Base-by-base conservation (phyloP, 306 rosid species). In the Castanea sativa region DNA sequence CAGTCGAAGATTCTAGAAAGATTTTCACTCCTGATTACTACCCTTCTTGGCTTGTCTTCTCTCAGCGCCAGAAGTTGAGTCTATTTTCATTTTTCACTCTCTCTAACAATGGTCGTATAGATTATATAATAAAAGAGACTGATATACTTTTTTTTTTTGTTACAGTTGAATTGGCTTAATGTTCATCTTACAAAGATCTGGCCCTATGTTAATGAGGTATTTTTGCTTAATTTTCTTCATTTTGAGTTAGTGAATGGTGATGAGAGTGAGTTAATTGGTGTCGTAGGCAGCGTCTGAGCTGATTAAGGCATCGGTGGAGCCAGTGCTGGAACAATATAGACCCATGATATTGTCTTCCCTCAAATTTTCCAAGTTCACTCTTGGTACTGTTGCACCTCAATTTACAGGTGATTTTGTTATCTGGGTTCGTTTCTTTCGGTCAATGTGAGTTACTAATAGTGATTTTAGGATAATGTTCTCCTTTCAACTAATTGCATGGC, bases 221-320 rank as follows among this genome's bases (percentile, higher is more conserved):
- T 65, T 56, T 18, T 68, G 4, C 13, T 76, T 64, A 13, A 5
- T 21, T 20, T 65, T 59, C 45, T 8, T 41, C 45, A 41, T 18
- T 6, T 10, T 14, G 9, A 0, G 6, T 69, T 38, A 55, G 60
- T 35, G 49, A 5, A 11, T 18, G 49, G 30, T 65, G 23, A 10
- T 10, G 18, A 11, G 38, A 16, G 16, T 73, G 35, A 6, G 67
- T 65, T 19, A 76, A 45, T 73, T 27, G 61, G 57, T 72, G 60
- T 29, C 33, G 49, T 72, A 93, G 99, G 99, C 98, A 70, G 98
- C 98, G 73, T 96, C 99, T 84, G 99, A 93, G 91, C 93, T 96
- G 76, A 91, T 96, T 6, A 96, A 82, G 74, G 21, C 92, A 27
- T 88, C 97, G 23, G 89, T 79, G 81, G 99, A 91, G 83, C 99